phyloP scores from a whole-genome alignment of 2,329 filamentous ascomycete genomes.

The Xylariaceae sp. region DNA sequence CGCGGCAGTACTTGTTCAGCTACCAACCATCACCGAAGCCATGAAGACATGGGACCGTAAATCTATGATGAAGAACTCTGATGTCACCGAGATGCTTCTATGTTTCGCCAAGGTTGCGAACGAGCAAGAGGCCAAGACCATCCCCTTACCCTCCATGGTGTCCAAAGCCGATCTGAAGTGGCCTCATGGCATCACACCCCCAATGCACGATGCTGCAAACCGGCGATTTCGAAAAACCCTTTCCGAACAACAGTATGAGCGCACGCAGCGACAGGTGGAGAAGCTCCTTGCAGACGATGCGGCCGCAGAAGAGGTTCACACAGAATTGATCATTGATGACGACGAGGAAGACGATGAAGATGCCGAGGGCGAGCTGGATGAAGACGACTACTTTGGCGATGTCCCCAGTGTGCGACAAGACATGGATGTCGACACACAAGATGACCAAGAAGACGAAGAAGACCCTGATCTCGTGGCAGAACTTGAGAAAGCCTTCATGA shows the following conservation, averaged over 20 bases:
- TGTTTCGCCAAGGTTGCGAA: slow-evolving; percentile 65
- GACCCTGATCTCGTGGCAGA: slow-evolving; percentile 38
- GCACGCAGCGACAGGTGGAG: slow-evolving; percentile 76
- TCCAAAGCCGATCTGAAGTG: slow-evolving; percentile 63
- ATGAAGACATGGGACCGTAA: slow-evolving; percentile 94
- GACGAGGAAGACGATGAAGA: slow-evolving; percentile 45
- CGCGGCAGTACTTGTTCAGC: slow-evolving; percentile 74
- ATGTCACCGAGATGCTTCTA: slow-evolving; percentile 85
- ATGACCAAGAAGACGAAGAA: slow-evolving; percentile 32
- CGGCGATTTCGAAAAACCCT: slow-evolving; percentile 80
- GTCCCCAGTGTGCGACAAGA: slow-evolving; percentile 40
- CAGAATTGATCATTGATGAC: slow-evolving; percentile 61
- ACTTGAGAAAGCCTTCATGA: slow-evolving; percentile 15
- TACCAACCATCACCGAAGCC: slow-evolving; percentile 82
- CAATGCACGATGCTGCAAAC: slow-evolving; percentile 80
- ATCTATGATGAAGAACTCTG: slow-evolving; percentile 82
- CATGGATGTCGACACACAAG: slow-evolving; percentile 24
- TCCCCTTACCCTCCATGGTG: slow-evolving; percentile 68
- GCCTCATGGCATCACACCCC: slow-evolving; percentile 82
- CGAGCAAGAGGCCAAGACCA: slow-evolving; percentile 62
- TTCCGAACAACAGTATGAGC: slow-evolving; percentile 77
- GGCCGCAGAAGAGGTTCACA: slow-evolving; percentile 55
- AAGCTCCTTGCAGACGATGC: slow-evolving; percentile 68
- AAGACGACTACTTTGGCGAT: slow-evolving; percentile 47
- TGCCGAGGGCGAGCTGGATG: slow-evolving; percentile 48